Base-by-base conservation (phyloP, 495 filamentous ascomycete genomes). In the Chaetomium cochliodes region DNA sequence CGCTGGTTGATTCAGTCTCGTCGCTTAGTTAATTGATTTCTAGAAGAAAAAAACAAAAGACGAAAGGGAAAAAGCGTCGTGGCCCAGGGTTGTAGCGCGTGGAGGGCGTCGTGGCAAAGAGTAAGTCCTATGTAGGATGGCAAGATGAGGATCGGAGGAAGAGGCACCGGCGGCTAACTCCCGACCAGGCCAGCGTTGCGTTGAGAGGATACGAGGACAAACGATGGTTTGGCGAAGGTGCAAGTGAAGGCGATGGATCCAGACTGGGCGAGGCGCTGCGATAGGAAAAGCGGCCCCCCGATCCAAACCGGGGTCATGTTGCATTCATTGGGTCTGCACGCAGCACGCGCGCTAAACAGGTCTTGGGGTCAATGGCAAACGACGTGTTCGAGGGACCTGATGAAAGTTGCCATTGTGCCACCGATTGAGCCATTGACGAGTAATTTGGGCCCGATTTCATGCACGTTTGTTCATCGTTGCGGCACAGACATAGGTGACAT, bases 251-350 rank as follows among this genome's bases (percentile, higher is more conserved):
- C 44, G 28, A n/a, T 55, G 26, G 26, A 33, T 20, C 26, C 26
- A 37, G 46, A 39, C 28, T 37, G 44, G 18, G 20, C 28, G 26
- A 49, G 46, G 18, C 58, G 3, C 60, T 15, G 59, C n/a, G 44
- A 63, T 49, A 22, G 60, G 65, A n/a, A 63, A 59, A 30, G 54
- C 60, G 58, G 58, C 39, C 63, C 55, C 49, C 57, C 41, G 16
- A 60, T 53, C 44, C 22, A 56, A 39, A 52, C 64, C 39, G 26
- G 64, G 64, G 58, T 61, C 30, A 4, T 26, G 37, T 42, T 23
- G 58, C 58, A 11, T 16, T 41, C 42, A 66, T 62, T 66, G 58
- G 64, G 20, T 52, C 58, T 16, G 18, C 44, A 28, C 28, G 58
- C 37, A 23, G 55, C 28, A 58, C 37, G 53, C 58, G 58, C 58